A percentile compares a stretch with the other conserved stretches of the same genome.
These are phyloP conservation scores for Ophiocordyceps camponoti-rufipedis DNA, from an alignment of 2,329 filamentous ascomycete species.

Conservation along the genomic window DNA sequence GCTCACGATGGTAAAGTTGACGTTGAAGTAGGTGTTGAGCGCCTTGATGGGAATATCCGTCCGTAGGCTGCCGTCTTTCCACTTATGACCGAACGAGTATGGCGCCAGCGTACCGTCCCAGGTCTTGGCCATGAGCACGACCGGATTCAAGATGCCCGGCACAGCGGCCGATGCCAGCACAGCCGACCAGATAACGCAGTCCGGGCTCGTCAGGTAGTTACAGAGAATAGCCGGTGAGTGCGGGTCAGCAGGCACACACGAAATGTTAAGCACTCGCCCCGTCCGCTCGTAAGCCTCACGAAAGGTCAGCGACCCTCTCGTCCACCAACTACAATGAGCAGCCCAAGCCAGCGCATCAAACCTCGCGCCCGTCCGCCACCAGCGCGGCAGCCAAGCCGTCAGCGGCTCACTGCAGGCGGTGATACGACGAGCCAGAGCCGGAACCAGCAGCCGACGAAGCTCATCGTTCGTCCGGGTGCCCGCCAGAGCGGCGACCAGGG, in stretches of 20 bases:
- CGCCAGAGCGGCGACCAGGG: conserved; percentile 70
- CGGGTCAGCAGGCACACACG: conserved; percentile 87
- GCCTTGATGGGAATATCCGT: conserved; percentile 93
- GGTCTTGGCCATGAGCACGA: conserved; percentile 82
- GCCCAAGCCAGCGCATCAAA: conserved; percentile 95
- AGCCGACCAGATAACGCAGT: conserved; percentile 97
- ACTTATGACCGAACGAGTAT: conserved; percentile 96
- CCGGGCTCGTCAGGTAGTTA: conserved; percentile 87
- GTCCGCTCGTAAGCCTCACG: conserved; percentile 87
- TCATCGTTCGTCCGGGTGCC: conserved; percentile 87
- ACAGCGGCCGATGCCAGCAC: conserved; percentile 90
- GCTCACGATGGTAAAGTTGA: conserved; percentile 83
- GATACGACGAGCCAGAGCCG: conserved; percentile 70
- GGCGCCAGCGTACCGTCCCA: conserved; percentile 60
- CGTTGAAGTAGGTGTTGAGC: conserved; percentile 92
- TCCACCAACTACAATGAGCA: conserved; percentile 71
- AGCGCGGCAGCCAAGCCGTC: conserved; percentile 58
- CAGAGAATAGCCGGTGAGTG: conserved; percentile 83
- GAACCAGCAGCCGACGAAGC: conserved; percentile 66
- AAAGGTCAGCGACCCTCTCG: conserved; percentile 80
- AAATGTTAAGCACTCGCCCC: conserved; percentile 85
- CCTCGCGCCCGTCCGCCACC: conserved; percentile 82
- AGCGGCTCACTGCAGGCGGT: conserved; percentile 69
- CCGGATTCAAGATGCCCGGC: conserved; percentile 86
- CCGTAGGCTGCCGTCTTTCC: conserved; percentile 89